Base-by-base conservation (phyloP, 2,329 filamentous ascomycete species). In the Diaporthe sp. region DNA sequence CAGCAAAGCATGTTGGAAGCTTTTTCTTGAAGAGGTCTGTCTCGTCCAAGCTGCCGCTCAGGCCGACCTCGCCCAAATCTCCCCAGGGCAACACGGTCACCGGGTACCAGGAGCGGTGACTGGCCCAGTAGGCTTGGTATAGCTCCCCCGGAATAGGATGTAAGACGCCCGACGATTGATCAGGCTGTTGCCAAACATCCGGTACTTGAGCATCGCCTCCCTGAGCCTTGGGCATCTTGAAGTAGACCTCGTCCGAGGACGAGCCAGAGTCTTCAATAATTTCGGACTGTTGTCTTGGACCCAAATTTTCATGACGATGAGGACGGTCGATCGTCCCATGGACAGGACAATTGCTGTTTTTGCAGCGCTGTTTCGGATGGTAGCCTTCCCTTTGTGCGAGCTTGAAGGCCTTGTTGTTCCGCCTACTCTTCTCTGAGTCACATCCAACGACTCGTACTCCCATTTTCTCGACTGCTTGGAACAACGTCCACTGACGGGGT, bases 61-160 rank as follows among this genome's bases (percentile, higher is more conserved):
- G 25, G 9, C 64, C 64, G 33, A 68, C 50, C 22, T 54, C 64
- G 12, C 35, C 19, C 2, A 68, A 6, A 19, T 17, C 22, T n/a
- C 64, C 45, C 13, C 47, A 38, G 28, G 64, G 64, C 2, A 68
- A 52, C 30, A 68, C 64, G 15, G 64, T 38, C n/a, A 28, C 47
- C n/a, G 30, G 33, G 3, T 68, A 68, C 45, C 64, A 68, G 33
- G 10, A 52, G 4, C n/a, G 7, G 19, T 28, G 13, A 19, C 25
- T 25, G n/a, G 28, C 8, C 64, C 64, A 68, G 45, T 54, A 54
- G 22, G 30, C 64, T 22, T 68, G 47, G 15, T 68, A 54, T 25
- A 68, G 22, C 45, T 68, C 47, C 7, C 64, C 64, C 4, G 40
- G 45, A 6, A 30, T 45, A 22, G 47, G 64, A 19, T 68, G 45